Conservation (phyloP, 495 filamentous ascomycete genomes). For the Annulohypoxylon bovei region DNA sequence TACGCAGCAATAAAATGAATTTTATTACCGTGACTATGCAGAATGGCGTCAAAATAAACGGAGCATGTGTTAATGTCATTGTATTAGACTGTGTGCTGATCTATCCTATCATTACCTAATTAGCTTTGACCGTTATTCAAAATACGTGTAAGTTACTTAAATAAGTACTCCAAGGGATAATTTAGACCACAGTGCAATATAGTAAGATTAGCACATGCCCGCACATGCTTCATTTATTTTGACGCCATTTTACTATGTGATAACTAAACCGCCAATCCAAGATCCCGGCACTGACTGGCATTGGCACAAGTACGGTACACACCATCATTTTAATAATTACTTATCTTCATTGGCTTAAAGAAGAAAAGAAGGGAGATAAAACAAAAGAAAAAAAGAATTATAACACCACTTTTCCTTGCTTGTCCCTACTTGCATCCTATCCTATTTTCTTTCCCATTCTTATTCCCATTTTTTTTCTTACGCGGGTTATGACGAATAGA, state of each 20-base stretch:
- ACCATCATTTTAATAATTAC: slow-evolving; percentile 25
- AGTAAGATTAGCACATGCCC: too few species aligned
- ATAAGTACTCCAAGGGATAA: too few species aligned
- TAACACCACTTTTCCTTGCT: neutral
- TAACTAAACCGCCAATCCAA: slow-evolving; percentile 31
- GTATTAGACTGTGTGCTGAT: too few species aligned
- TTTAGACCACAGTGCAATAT: too few species aligned
- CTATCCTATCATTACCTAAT: too few species aligned
- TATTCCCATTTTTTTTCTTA: slow-evolving; percentile 5
- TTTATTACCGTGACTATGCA: slow-evolving; percentile 25
- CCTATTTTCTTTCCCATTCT: neutral
- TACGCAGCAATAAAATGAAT: neutral
- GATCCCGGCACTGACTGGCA: slow-evolving; percentile 19
- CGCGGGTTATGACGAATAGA: slow-evolving; percentile 9
- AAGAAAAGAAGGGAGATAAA: neutral
- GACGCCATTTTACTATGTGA: too few species aligned
- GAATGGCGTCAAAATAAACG: too few species aligned
- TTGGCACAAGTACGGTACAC: slow-evolving; percentile 19
- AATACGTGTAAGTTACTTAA: too few species aligned
- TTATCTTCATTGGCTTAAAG: slow-evolving; percentile 7
- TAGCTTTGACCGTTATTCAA: too few species aligned
- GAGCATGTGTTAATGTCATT: too few species aligned
- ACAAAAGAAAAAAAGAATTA: slow-evolving; percentile 9
- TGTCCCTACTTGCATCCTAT: neutral
- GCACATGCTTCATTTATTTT: too few species aligned